A percentile compares a stretch with the other conserved stretches of the same genome.
Evolutionary conservation across 139 green algal species (phyloP).

Genomic region (Desmodesmus armatus): DNA sequence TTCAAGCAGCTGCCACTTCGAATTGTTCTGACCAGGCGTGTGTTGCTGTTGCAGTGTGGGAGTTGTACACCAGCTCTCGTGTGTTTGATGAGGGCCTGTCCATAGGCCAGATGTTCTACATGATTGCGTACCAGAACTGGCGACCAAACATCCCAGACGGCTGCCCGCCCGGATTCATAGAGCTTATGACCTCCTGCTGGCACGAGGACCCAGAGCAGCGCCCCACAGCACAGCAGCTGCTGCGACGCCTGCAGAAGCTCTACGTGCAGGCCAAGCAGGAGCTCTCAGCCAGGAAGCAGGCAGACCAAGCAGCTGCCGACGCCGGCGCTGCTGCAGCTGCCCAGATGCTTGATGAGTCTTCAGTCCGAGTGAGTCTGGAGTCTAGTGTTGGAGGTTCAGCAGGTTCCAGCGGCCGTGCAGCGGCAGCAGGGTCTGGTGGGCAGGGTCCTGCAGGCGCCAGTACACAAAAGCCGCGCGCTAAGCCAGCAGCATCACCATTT

Average conservation of each 20-base stretch:
- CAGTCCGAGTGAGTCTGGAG: conserved; percentile 1
- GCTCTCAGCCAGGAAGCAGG: background rate
- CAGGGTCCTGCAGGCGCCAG: background rate
- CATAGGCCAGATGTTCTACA: conserved; percentile 57
- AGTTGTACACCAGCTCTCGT: conserved; percentile 47
- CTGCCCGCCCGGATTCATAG: conserved; percentile 46
- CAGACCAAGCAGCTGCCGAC: background rate
- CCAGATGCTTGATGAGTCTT: background rate
- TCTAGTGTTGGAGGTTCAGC: background rate
- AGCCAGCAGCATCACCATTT: background rate
- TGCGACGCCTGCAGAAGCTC: conserved; percentile 37
- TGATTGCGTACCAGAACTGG: conserved; percentile 46
- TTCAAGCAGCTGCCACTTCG: background rate
- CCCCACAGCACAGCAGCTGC: conserved; percentile 21
- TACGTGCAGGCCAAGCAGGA: conserved; percentile 29
- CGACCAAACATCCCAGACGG: conserved; percentile 40
- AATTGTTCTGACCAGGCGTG: background rate
- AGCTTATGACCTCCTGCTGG: conserved; percentile 60
- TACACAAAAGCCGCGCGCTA: background rate
- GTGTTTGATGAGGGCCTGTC: conserved; percentile 51
- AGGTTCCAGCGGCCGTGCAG: background rate
- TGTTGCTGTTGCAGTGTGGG: conserved; percentile 49
- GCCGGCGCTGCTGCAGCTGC: conserved; percentile 1
- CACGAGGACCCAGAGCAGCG: conserved; percentile 33
- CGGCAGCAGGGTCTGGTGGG: background rate